Percentiles rank a stretch among this genome's conserved stretches.
Conservation (phyloP, 2,329 filamentous ascomycete genomes). For the Pseudocercospora ulei region DNA sequence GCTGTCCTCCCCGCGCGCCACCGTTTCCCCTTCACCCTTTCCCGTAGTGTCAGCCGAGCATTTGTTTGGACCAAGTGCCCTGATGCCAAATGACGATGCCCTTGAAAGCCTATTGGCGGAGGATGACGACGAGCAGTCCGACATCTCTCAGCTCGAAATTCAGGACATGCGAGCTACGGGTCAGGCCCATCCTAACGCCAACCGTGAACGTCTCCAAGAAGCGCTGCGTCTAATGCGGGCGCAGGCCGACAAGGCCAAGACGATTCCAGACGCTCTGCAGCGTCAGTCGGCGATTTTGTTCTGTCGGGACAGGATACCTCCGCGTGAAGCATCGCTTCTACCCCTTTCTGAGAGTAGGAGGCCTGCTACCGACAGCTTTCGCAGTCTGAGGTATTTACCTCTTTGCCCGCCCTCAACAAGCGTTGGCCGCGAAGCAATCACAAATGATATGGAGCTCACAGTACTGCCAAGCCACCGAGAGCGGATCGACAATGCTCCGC, state of each 20-base stretch:
- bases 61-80: conserved; percentile 17
- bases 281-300: conserved; percentile 22
- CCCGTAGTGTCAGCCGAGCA: conserved; percentile 21
- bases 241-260: conserved; percentile 7
- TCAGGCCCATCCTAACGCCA: neutral
- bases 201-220: conserved; percentile 11
- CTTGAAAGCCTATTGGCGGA: conserved; percentile 9
- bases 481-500: conserved; percentile 12
- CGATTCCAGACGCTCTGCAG: conserved; percentile 6
- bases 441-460: conserved; percentile 17
- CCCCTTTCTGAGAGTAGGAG: neutral
- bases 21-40: conserved; percentile 6
- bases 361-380: conserved; percentile 4
- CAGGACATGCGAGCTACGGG: conserved; percentile 1
- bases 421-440: conserved; percentile 7
- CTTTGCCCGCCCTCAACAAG: conserved; percentile 14
- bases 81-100: conserved; percentile 1
- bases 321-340: neutral
- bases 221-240: conserved; percentile 11
- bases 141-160: conserved; percentile 12
- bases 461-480: conserved; percentile 20
- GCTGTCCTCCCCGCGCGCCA: conserved; percentile 11
- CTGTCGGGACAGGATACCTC: conserved; percentile 9
- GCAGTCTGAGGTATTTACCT: conserved; percentile 21
- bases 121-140: conserved; percentile 10